These are phyloP conservation scores for Boletus rubroflammeus DNA, from an alignment of 768 basidiomycete genomes.

Conservation along the genomic window DNA sequence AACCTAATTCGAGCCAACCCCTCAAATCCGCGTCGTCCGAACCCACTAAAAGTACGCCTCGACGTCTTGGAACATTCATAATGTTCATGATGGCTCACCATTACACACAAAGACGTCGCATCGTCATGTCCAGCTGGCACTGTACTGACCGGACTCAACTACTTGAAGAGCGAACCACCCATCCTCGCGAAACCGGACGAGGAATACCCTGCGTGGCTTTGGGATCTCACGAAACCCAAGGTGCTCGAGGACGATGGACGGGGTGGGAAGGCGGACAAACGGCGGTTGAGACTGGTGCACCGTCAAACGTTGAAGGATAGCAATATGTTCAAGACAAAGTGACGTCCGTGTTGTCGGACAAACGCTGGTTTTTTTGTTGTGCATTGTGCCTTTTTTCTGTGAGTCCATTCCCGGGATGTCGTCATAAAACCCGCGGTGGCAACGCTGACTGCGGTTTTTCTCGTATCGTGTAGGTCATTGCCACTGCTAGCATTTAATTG, in stretches of 20 bases:
- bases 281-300: conserved; percentile 56
- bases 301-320: conserved; percentile 70
- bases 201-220: conserved; percentile 87
- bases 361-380: too few relatives aligned
- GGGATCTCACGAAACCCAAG: conserved; percentile 67
- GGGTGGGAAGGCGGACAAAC: conserved; percentile 61
- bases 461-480: background rate
- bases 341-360: conserved; percentile 1
- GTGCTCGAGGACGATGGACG: conserved; percentile 67
- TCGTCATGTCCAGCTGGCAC: conserved; percentile 76
- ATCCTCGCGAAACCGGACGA: conserved; percentile 77
- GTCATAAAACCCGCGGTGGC: background rate
- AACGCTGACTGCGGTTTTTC: background rate
- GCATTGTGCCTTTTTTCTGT: background rate
- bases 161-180: conserved; percentile 76
- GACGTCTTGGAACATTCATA: background rate
- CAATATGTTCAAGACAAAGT: conserved; percentile 87
- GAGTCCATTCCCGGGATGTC: background rate
- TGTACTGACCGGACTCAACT: conserved; percentile 73
- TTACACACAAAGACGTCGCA: conserved; percentile 12
- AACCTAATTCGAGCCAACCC: background rate
- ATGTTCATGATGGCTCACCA: background rate
- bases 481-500: background rate
- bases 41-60: conserved; percentile 15
- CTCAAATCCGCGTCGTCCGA: conserved; percentile 7